Conservation (phyloP, 176 grass and related monocot genomes). For the Panicum miliaceum region DNA sequence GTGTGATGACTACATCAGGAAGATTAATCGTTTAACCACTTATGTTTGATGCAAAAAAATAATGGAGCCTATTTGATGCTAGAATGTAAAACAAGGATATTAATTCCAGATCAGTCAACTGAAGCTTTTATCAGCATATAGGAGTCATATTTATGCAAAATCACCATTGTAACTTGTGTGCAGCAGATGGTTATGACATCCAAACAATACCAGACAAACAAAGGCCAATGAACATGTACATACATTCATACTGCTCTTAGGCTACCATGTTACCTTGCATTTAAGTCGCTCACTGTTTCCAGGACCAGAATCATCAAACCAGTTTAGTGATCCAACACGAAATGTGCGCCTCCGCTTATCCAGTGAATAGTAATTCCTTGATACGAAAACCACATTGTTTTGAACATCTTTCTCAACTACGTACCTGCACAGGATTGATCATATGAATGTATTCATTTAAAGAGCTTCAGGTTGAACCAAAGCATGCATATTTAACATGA, state of each 20-base stretch:
- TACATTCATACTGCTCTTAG: not conserved
- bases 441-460: not conserved
- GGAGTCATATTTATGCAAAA: not conserved
- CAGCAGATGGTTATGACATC: not conserved
- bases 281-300: constrained; percentile 48
- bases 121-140: not conserved
- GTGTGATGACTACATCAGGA: not conserved
- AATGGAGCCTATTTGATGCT: not conserved
- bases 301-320: constrained; percentile 69
- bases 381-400: constrained; percentile 90
- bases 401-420: constrained; percentile 92
- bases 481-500: constrained; percentile 3
- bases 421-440: constrained; percentile 55
- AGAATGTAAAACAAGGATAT: not conserved
- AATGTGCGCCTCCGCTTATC: constrained; percentile 85
- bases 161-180: not conserved
- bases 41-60: not conserved
- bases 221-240: not conserved
- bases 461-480: not conserved
- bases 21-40: not conserved
- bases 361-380: constrained; percentile 90
- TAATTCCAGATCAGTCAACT: not conserved
- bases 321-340: constrained; percentile 76
- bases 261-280: constrained; percentile 81
- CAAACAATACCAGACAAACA: constrained; percentile 1